Percentiles rank a stretch among this genome's conserved stretches.
phyloP scores from a whole-genome alignment of 1,139 yeast genomes.

The Zygoascus sp. region DNA sequence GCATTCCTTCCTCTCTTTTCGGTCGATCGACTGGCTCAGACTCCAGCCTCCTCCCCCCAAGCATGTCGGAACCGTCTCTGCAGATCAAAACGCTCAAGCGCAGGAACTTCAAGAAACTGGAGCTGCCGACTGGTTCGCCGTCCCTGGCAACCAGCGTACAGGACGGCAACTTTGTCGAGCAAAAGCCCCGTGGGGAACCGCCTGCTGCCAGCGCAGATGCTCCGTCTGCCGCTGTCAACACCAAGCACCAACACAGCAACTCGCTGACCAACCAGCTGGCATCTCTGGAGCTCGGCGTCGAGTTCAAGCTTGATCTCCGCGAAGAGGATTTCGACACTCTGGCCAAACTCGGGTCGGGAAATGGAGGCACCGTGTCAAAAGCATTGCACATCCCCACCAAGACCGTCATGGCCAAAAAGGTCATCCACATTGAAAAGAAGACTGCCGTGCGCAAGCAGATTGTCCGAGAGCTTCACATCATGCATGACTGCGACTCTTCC shows the following conservation, averaged over 20 bases:
- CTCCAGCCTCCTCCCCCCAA: too few relatives aligned
- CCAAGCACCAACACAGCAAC: constrained; percentile 32
- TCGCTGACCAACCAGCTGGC: constrained; percentile 26
- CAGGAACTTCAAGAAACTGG: constrained; percentile 68
- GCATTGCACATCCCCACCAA: constrained; percentile 87
- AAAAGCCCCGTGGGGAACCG: constrained; percentile 3
- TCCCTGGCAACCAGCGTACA: too few relatives aligned
- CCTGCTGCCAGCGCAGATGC: constrained; percentile 27
- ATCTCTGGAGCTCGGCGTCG: constrained; percentile 44
- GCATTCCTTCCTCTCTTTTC: too few relatives aligned
- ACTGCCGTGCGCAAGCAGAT: constrained; percentile 79
- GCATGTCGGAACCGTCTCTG: constrained; percentile 25
- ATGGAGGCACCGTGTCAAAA: constrained; percentile 88
- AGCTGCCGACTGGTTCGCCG: constrained; percentile 45
- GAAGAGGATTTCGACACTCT: constrained; percentile 69
- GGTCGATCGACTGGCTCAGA: too few relatives aligned
- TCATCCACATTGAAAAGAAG: constrained; percentile 81
- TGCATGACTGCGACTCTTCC: constrained; percentile 81
- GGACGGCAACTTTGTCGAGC: constrained; percentile 25
- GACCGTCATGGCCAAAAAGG: constrained; percentile 84
- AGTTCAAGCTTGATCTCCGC: constrained; percentile 48
- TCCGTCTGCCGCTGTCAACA: constrained; percentile 13
- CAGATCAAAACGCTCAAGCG: constrained; percentile 62
- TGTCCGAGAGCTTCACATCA: constrained; percentile 77
- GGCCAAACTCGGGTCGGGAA: constrained; percentile 84